Evolutionary conservation across 371 early-diverging fungal genomes (phyloP).

Genomic region (Haplosporangium sp.): DNA sequence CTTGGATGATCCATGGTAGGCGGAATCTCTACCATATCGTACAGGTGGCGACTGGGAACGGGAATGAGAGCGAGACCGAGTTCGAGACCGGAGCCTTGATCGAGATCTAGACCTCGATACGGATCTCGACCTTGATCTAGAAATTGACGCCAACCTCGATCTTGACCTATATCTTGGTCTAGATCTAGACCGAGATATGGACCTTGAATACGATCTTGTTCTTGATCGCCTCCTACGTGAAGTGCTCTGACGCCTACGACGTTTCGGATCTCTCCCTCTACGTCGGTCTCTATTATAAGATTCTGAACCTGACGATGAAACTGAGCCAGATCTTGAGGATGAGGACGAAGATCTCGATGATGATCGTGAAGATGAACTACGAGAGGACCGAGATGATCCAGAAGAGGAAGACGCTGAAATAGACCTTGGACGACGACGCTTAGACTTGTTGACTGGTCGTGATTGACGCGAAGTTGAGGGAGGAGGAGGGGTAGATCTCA

Average conservation of each 20-base stretch:
- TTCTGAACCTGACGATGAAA: conserved; percentile 20
- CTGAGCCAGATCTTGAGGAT: conserved; percentile 13
- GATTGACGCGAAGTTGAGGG: conserved; percentile 6
- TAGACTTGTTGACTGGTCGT: conserved; percentile 7
- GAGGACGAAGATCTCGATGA: conserved; percentile 20
- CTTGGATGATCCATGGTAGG: background rate
- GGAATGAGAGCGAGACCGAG: background rate
- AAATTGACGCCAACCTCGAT: conserved; percentile 3
- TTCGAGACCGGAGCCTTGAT: conserved; percentile 7
- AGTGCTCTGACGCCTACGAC: background rate
- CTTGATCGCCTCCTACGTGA: background rate
- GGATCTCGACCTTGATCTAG: background rate
- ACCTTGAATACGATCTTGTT: background rate
- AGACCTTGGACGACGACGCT: conserved; percentile 19
- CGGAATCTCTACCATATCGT: background rate
- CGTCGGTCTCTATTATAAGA: conserved; percentile 7
- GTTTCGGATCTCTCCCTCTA: background rate
- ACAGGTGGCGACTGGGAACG: background rate
- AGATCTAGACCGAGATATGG: conserved; percentile 2
- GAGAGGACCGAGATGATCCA: background rate
- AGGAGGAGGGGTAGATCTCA: background rate
- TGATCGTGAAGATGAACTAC: conserved; percentile 27
- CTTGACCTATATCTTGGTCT: conserved; percentile 10
- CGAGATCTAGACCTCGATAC: conserved; percentile 15
- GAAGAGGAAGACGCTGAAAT: conserved; percentile 12